Evolutionary conservation across 176 grass and related monocot genomes (phyloP), one percentile per base, ranked within the genome.

Genomic region (Saccharum officinarum): DNA sequence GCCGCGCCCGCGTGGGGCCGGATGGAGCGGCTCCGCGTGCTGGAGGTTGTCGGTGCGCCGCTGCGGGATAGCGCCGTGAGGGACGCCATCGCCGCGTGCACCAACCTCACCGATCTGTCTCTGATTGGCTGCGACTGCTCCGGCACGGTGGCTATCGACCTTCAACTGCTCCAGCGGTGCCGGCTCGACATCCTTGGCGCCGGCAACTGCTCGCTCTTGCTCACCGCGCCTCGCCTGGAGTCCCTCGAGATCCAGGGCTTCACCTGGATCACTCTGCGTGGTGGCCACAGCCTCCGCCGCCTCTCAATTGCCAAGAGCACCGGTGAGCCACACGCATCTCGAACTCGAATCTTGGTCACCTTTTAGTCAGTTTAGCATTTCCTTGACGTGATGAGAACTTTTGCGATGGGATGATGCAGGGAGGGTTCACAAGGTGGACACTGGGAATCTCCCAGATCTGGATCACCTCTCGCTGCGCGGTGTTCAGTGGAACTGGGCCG

Each of bases 401-500:
- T 36, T 22, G 13, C 18, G 71, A 50, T 46, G 72, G 40, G n/a
- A 78, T 73, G 14, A 22, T 71, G 66, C 70, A 99, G 97, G 93
- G 46, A 94, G 92, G 54, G 84, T 99, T 59, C 84, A 91, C 36
- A 91, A 83, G 72, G 93, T 99, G 59, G 97, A 96, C 42, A 83
- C 84, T 7, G 92, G 93, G 62, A 99, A 80, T 54, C 93, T 94
- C 38, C 55, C 92, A 69, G 86, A 96, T 73, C 86, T 99, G 71
- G 89, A 99, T 10, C 65, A 82, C 41, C 80, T 96, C 34, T 94
- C 89, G 1, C 62, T 99, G 72, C 87, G 97, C 41, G 97, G 97
- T 1, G 86, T 99, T 26, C 93, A 99, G 79, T 99, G 97, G 97
- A 92, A 85, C 76, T 99, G 97, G 97, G 82, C 69, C 4, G 93